Percentiles rank a stretch among this genome's conserved stretches.
Conservation (phyloP, 371 early-diverging fungal genomes). For the Neoconidiobolus thromboides region DNA sequence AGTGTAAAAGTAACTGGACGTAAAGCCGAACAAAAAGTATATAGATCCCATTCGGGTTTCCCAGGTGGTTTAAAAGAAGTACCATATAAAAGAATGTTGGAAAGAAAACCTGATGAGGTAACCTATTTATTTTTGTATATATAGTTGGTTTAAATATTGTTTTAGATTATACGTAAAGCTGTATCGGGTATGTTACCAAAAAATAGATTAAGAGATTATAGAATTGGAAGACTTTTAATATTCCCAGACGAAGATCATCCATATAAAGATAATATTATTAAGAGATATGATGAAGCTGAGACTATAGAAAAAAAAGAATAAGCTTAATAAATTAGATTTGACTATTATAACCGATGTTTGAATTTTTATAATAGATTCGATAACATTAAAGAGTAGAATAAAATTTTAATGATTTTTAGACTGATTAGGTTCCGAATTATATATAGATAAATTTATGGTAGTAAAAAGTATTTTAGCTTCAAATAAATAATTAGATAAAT, state of each 20-base stretch:
- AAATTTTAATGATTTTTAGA: no score
- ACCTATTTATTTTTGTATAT: constrained; percentile 2
- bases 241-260: constrained; percentile 86
- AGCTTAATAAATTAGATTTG: no score
- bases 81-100: constrained; percentile 48
- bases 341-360: no score
- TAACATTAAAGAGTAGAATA: no score
- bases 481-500: no score
- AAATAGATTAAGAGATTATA: constrained; percentile 64
- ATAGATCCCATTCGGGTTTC: constrained; percentile 74
- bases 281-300: constrained; percentile 7
- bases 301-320: no score
- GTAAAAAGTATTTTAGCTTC: no score
- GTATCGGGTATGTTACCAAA: constrained; percentile 94
- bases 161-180: constrained; percentile 67
- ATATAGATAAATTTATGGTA: no score
- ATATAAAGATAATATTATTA: constrained; percentile 70
- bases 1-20: constrained; percentile 69
- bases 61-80: constrained; percentile 84
- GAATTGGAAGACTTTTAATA: constrained; percentile 59
- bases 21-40: constrained; percentile 73
- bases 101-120: constrained; percentile 61
- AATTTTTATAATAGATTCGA: no score
- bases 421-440: no score
- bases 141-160: neutral